These are phyloP conservation scores for Mortierella claussenii DNA, from an alignment of 192 early-diverging fungal species.

Conservation along the genomic window DNA sequence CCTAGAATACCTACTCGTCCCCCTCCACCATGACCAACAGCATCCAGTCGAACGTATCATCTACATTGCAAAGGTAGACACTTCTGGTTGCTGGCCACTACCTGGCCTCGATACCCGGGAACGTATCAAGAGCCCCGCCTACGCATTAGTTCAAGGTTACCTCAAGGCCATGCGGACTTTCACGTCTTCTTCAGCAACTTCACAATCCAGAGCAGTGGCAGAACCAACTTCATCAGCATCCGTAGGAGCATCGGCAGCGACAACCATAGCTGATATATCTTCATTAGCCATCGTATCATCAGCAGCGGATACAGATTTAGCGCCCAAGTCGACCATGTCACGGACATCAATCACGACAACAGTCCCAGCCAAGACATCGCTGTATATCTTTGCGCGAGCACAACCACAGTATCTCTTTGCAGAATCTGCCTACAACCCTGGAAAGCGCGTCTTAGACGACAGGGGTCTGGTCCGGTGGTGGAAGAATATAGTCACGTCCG, in stretches of 20 bases:
- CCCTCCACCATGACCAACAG: neutral
- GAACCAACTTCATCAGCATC: no score
- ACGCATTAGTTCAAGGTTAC: conserved; percentile 50
- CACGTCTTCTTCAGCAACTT: conserved; percentile 6
- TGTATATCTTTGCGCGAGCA: conserved; percentile 83
- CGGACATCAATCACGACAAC: no score
- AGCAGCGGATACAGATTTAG: neutral
- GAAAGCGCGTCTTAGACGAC: conserved; percentile 74
- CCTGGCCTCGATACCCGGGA: conserved; percentile 3
- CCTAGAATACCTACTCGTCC: conserved; percentile 28
- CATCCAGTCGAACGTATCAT: conserved; percentile 14
- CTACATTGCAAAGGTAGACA: conserved; percentile 62
- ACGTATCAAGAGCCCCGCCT: conserved; percentile 24
- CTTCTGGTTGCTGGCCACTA: conserved; percentile 48
- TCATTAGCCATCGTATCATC: neutral
- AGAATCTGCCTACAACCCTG: conserved; percentile 68
- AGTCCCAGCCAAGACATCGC: conserved; percentile 19
- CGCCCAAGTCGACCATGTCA: neutral
- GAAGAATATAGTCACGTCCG: conserved; percentile 57
- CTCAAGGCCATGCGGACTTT: conserved; percentile 23
- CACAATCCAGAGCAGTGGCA: no score
- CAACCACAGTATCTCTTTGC: conserved; percentile 91
- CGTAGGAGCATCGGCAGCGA: no score
- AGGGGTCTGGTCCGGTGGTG: conserved; percentile 80
- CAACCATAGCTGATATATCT: neutral